Percentiles rank a stretch among this genome's conserved stretches.
Evolutionary conservation across 192 early-diverging fungal species (phyloP).

Genomic region (Lobulomyces angularis): DNA sequence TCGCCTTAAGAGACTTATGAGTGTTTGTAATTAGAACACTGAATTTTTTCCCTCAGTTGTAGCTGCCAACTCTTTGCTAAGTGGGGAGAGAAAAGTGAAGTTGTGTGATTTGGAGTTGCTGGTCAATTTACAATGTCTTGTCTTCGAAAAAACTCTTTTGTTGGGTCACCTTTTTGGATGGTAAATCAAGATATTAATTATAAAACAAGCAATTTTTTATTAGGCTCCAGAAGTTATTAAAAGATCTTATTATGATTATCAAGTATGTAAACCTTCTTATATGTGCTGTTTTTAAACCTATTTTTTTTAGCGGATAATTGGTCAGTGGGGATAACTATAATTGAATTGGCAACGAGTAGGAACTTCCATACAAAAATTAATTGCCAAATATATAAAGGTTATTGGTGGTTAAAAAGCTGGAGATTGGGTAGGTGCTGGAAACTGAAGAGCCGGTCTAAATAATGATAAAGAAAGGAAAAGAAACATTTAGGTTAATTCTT

Average conservation of each 20-base stretch:
- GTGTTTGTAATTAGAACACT: too few species aligned
- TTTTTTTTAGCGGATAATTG: slow-evolving; percentile 84
- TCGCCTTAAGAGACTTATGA: too few species aligned
- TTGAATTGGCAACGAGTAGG: slow-evolving; percentile 94
- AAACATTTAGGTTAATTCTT: too few species aligned
- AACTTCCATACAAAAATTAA: too few species aligned
- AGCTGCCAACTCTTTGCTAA: slow-evolving; percentile 61
- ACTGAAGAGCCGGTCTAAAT: too few species aligned
- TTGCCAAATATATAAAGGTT: too few species aligned
- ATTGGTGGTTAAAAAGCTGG: too few species aligned
- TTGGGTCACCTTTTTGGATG: slow-evolving; percentile 58
- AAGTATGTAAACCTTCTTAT: slow-evolving; percentile 39
- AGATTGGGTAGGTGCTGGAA: too few species aligned
- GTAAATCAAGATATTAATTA: neutral
- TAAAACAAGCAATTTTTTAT: slow-evolving; percentile 35
- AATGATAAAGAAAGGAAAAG: too few species aligned
- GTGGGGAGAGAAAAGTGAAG: slow-evolving; percentile 32
- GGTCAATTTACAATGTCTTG: slow-evolving; percentile 35
- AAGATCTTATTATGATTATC: slow-evolving; percentile 64
- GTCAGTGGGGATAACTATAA: slow-evolving; percentile 96
- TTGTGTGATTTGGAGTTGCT: slow-evolving; percentile 50
- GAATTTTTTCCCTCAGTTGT: neutral
- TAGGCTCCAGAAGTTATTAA: slow-evolving; percentile 52
- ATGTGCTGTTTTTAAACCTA: slow-evolving; percentile 11
- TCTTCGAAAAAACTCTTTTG: slow-evolving; percentile 66